Percentiles rank a stretch among this genome's conserved stretches.
phyloP scores from a whole-genome alignment of 2,329 filamentous ascomycete species.

The Epichloe uncinata region DNA sequence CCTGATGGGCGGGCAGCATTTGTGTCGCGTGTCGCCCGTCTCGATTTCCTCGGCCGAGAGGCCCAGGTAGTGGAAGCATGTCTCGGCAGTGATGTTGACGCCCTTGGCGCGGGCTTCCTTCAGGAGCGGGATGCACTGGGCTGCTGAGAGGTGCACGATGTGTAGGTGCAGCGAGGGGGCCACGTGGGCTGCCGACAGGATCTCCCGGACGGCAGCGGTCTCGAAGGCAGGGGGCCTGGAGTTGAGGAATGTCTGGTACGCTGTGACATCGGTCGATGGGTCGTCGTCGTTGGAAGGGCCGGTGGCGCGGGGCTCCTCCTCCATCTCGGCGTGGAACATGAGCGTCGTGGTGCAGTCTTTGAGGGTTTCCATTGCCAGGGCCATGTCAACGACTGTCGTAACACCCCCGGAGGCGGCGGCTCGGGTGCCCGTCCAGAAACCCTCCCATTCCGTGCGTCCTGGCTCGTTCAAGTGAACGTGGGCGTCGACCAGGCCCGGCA shows the following conservation, averaged over 20 bases:
- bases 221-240: conserved; percentile 85
- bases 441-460: conserved; percentile 94
- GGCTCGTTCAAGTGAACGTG: conserved; percentile 98
- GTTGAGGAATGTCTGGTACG: conserved; percentile 82
- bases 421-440: conserved; percentile 87
- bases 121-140: conserved; percentile 72
- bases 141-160: conserved; percentile 87
- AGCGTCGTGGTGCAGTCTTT: conserved; percentile 74
- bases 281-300: conserved; percentile 27
- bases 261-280: conserved; percentile 43
- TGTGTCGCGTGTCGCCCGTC: conserved; percentile 80
- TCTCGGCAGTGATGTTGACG: conserved; percentile 83
- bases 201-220: conserved; percentile 78
- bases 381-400: conserved; percentile 86
- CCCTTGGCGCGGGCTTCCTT: conserved; percentile 58
- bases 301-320: conserved; percentile 76
- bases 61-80: conserved; percentile 89
- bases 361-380: conserved; percentile 66
- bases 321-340: conserved; percentile 99
- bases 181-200: conserved; percentile 65
- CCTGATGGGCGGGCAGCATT: conserved; percentile 89
- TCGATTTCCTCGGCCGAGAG: conserved; percentile 70
- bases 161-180: conserved; percentile 78
- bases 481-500: conserved; percentile 92
- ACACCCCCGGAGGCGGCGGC: conserved; percentile 92